Conservation (phyloP, 371 early-diverging fungal species). For the Apophysomyces elegans region DNA sequence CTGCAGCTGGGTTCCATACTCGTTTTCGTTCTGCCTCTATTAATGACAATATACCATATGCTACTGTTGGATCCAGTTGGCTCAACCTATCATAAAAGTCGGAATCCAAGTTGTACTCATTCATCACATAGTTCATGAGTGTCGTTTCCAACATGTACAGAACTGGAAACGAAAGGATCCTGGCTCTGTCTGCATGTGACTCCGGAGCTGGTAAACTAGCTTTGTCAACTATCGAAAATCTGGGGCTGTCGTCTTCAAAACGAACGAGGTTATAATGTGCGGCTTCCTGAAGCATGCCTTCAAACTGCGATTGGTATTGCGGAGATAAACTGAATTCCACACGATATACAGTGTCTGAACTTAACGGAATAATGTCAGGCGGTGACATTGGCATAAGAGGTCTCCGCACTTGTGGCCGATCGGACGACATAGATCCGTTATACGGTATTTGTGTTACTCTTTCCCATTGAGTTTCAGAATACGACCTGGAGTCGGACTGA, state of each 20-base stretch:
- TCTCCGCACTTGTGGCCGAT: background rate
- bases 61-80: conserved; percentile 28
- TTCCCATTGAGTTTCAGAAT: conserved; percentile 11
- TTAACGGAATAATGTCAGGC: conserved; percentile 15
- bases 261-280: conserved; percentile 24
- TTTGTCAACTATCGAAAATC: background rate
- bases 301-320: conserved; percentile 10
- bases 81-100: conserved; percentile 33
- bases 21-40: conserved; percentile 34
- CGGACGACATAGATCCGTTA: background rate
- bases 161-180: conserved; percentile 36
- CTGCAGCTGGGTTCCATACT: conserved; percentile 36
- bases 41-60: conserved; percentile 29
- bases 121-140: conserved; percentile 34
- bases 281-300: conserved; percentile 28
- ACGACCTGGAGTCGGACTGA: background rate
- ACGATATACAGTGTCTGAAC: conserved; percentile 40
- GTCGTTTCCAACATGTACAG: conserved; percentile 51
- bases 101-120: conserved; percentile 44
- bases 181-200: conserved; percentile 17
- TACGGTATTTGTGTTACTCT: conserved; percentile 20
- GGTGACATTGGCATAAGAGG: conserved; percentile 20
- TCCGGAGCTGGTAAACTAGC: conserved; percentile 11
- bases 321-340: conserved; percentile 20
- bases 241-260: conserved; percentile 6